phyloP scores from a whole-genome alignment of 495 filamentous ascomycete genomes.

The Neurospora sp. region DNA sequence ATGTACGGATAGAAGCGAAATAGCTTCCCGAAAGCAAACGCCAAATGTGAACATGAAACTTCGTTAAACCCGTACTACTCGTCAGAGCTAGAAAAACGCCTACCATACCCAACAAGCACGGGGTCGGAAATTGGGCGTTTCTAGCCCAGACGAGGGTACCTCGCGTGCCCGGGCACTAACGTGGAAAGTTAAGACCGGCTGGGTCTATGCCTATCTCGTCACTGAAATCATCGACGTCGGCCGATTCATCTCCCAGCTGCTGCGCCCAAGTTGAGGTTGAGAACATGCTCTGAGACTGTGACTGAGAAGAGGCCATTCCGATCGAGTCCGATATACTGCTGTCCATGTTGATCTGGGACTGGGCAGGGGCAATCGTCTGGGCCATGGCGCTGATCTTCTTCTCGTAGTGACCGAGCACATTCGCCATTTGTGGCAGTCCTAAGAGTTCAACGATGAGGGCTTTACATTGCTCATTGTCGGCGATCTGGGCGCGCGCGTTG shows the following conservation, averaged over 20 bases:
- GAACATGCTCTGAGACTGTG: background rate
- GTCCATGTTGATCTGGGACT: background rate
- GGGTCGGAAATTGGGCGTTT: background rate
- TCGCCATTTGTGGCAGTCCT: background rate
- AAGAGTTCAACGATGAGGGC: background rate
- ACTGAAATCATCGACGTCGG: background rate
- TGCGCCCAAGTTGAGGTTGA: background rate
- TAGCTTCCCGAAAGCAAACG: background rate
- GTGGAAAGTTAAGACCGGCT: background rate
- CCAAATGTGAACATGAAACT: background rate
- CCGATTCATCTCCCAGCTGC: background rate
- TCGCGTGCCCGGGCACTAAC: background rate
- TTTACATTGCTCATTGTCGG: background rate
- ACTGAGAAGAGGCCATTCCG: background rate
- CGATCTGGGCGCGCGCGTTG: background rate
- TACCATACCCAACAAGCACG: too few relatives aligned
- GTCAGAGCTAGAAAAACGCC: background rate
- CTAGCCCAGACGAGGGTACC: background rate
- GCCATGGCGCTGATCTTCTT: background rate
- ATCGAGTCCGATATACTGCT: background rate
- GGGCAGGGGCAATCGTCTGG: background rate
- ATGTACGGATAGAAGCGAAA: background rate
- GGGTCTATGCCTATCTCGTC: conserved; percentile 7
- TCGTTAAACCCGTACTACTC: background rate
- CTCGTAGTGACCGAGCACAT: background rate